phyloP scores from a whole-genome alignment of 106 monocot species.

The Dioscorea dumetorum region DNA sequence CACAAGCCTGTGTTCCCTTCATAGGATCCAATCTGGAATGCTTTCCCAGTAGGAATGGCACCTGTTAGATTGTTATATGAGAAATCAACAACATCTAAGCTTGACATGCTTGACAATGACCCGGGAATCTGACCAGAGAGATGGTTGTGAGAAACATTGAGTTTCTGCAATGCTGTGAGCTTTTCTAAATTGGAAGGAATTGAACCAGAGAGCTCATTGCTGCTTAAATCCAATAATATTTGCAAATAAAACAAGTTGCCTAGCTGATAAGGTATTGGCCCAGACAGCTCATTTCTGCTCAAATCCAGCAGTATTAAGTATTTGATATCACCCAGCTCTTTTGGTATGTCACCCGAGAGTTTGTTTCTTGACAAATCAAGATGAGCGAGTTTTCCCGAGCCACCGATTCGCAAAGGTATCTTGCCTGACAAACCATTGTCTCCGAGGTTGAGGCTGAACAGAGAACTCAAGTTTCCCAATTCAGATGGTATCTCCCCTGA shows the following conservation, averaged over 20 bases:
- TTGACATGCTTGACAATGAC: constrained; percentile 29
- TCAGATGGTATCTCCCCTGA: constrained; percentile 41
- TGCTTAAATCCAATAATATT: constrained; percentile 47
- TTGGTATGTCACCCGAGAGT: constrained; percentile 36
- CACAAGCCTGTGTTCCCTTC: constrained; percentile 59
- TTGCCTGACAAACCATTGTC: constrained; percentile 34
- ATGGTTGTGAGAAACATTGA: constrained; percentile 63
- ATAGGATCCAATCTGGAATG: constrained; percentile 36
- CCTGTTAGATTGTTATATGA: constrained; percentile 67
- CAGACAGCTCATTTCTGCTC: constrained; percentile 20
- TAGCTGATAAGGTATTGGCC: constrained; percentile 32
- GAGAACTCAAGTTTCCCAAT: constrained; percentile 11
- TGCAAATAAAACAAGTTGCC: neutral
- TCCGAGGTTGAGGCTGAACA: constrained; percentile 45
- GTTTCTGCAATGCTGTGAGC: constrained; percentile 26
- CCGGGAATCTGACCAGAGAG: constrained; percentile 45
- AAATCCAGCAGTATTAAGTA: constrained; percentile 1
- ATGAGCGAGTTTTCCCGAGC: constrained; percentile 2
- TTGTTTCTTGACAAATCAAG: constrained; percentile 54
- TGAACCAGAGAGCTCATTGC: constrained; percentile 45
- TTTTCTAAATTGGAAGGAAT: constrained; percentile 52
- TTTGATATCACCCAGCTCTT: constrained; percentile 26
- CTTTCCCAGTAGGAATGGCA: constrained; percentile 30
- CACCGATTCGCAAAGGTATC: constrained; percentile 33
- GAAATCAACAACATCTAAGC: constrained; percentile 56